Conservation (phyloP, 2,329 filamentous ascomycete species). For the Colletotrichum incanum region DNA sequence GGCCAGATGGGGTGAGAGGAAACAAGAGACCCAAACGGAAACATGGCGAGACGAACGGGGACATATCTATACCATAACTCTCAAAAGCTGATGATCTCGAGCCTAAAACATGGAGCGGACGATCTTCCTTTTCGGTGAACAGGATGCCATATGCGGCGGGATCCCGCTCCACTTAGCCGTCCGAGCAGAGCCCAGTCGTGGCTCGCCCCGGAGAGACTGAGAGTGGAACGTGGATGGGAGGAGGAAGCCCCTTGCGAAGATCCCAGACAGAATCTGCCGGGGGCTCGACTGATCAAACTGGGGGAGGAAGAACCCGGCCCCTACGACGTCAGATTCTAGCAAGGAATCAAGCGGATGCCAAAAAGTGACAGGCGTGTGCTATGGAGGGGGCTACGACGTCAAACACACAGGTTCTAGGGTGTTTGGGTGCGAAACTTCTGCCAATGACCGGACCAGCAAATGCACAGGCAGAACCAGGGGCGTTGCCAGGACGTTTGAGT, state of each 20-base stretch:
- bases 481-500: slow-evolving; percentile 8
- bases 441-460: not conserved
- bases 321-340: slow-evolving; percentile 1
- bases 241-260: slow-evolving; percentile 27
- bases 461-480: not conserved
- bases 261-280: slow-evolving; percentile 22
- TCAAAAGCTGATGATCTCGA: not conserved
- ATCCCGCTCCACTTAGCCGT: slow-evolving; percentile 4
- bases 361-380: not conserved
- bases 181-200: not conserved
- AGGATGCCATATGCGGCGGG: slow-evolving; percentile 6
- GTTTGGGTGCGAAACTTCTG: not conserved
- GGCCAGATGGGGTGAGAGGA: slow-evolving; percentile 6
- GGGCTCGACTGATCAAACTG: not conserved
- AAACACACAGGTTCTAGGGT: not conserved
- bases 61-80: slow-evolving; percentile 23
- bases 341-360: not conserved
- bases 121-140: slow-evolving; percentile 8
- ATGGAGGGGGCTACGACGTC: not conserved
- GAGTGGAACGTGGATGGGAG: not conserved
- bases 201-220: not conserved
- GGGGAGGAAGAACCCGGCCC: not conserved
- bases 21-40: not conserved
- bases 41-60: not conserved
- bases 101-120: slow-evolving; percentile 31